These are phyloP conservation scores for Diaporthe helianthi DNA, from an alignment of 2,329 filamentous ascomycete species.

Conservation along the genomic window DNA sequence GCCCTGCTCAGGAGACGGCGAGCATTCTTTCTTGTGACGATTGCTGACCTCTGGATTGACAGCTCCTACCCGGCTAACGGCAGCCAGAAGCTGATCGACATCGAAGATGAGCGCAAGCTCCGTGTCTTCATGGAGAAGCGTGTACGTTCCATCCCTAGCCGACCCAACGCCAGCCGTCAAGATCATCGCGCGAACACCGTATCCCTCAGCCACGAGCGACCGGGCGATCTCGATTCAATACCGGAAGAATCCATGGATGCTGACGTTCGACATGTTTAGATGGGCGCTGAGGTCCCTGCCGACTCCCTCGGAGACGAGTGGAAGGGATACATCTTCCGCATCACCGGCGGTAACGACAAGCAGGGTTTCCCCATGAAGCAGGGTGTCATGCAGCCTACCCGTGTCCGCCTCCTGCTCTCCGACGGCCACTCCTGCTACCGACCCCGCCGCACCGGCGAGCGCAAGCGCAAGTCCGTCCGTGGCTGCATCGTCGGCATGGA, in stretches of 20 bases:
- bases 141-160: slow-evolving; percentile 59
- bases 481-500: slow-evolving; percentile 98
- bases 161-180: slow-evolving; percentile 45
- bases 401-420: slow-evolving; percentile 95
- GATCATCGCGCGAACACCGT: slow-evolving; percentile 27
- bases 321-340: slow-evolving; percentile 99
- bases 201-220: background rate
- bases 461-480: slow-evolving; percentile 99
- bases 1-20: slow-evolving; percentile 11
- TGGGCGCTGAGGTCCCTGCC: slow-evolving; percentile 90
- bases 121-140: slow-evolving; percentile 99
- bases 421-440: slow-evolving; percentile 99
- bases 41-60: slow-evolving; percentile 44
- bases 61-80: slow-evolving; percentile 95
- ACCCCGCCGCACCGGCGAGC: slow-evolving; percentile 95
- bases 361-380: slow-evolving; percentile 99
- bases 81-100: slow-evolving; percentile 98
- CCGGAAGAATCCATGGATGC: background rate
- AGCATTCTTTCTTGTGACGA: background rate
- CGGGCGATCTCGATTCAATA: background rate
- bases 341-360: slow-evolving; percentile 99
- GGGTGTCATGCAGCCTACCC: slow-evolving; percentile 98
- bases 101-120: slow-evolving; percentile 99
- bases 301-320: slow-evolving; percentile 98
- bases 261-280: slow-evolving; percentile 54